Base-by-base conservation (phyloP, 202 grass and related monocot genomes). In the Hordeum pubiflorum region DNA sequence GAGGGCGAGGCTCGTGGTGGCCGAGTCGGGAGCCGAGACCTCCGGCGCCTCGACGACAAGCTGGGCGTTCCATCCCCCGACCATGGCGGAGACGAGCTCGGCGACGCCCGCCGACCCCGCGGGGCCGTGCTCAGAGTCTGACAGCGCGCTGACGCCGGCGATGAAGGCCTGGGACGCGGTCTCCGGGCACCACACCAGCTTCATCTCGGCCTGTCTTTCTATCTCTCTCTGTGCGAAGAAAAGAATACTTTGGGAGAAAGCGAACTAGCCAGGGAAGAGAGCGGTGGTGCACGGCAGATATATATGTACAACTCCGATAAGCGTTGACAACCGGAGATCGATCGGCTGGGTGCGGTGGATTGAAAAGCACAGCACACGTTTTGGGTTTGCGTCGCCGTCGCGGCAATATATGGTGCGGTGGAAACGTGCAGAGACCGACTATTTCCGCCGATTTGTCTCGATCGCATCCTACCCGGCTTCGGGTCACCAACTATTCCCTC, bases 101-200 rank as follows among this genome's bases (percentile, higher is more conserved):
- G 88, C 93, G 3, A 87, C 81, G 46, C 87, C 91, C 33, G 69
- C 71, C 8, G 90, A 80, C 9, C 60, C 82, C 0, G 63, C 76
- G 6, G 21, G 18, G 63, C 79, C 44, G 40, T 63, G 17, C 50
- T 54, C 38, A 5, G n/a, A 52, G 32, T 39, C 21, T 11, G 88
- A 69, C n/a, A 97, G 78, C 8, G 58, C 82, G 33, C 77, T 86
- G 23, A 97, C 86, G 21, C 77, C 93, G 82, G 86, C 93, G 86
- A 97, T 87, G 88, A 90, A 97, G 50, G 93, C 90, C 77, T 91
- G 83, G 38, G 86, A 92, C 9, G 90, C 90, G 13, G 66, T 86
- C 69, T 97, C 93, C 29, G 90, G 90, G 57, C 93, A 97, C 90
- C 93, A 97, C 57, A 92, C 86, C 8, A 97, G 64, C 81, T 97